These are phyloP conservation scores for Isoetes engelmannii DNA, from an alignment of 83 land plant genomes.

Conservation along the genomic window DNA sequence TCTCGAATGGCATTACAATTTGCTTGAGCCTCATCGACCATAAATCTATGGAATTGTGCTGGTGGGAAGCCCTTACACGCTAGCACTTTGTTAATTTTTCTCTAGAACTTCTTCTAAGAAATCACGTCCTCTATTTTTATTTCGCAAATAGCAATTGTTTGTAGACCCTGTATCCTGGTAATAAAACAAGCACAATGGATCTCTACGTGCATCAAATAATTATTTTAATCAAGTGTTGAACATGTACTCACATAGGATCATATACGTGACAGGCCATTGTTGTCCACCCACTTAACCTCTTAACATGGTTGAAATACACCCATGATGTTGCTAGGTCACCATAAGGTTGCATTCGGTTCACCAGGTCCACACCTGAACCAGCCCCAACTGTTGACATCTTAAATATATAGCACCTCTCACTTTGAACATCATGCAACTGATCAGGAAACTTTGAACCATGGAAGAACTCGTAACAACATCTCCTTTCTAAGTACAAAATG, in stretches of 20 bases:
- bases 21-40: too few species aligned
- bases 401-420: neutral
- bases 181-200: too few species aligned
- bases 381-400: neutral
- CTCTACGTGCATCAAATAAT: too few species aligned
- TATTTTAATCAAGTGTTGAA: too few species aligned
- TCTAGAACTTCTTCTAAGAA: too few species aligned
- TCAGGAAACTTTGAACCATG: constrained; percentile 4
- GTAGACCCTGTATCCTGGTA: too few species aligned
- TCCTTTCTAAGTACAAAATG: neutral
- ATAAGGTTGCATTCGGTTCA: constrained; percentile 3
- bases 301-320: constrained; percentile 5
- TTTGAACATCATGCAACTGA: neutral
- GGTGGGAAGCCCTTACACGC: too few species aligned
- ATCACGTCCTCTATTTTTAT: too few species aligned
- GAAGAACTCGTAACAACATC: constrained; percentile 5
- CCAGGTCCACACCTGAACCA: neutral
- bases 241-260: neutral
- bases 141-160: too few species aligned
- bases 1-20: too few species aligned
- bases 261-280: constrained; percentile 17
- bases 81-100: too few species aligned
- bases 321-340: constrained; percentile 6
- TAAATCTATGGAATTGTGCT: too few species aligned
- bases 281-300: constrained; percentile 5